A percentile compares a stretch with the other conserved stretches of the same genome.
Conservation (phyloP, 148 eudicot genomes). For the Chenopodium berlandieri region DNA sequence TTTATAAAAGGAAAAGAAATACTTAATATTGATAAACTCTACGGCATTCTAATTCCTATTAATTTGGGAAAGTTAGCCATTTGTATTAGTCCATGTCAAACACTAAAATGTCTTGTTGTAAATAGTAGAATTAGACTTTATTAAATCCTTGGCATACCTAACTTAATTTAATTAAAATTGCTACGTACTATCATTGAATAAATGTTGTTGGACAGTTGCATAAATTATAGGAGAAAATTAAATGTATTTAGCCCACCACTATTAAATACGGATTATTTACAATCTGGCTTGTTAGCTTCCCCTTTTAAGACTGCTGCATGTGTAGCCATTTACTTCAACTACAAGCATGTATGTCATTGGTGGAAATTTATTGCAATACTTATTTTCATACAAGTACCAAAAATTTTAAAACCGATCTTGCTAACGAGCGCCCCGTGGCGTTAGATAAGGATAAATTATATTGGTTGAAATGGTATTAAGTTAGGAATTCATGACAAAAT, state of each 20-base stretch:
- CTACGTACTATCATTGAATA: neutral
- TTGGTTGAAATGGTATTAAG: no score
- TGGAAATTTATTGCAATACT: neutral
- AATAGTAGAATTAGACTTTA: neutral
- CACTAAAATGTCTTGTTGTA: neutral
- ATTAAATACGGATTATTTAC: neutral
- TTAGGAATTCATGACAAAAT: no score
- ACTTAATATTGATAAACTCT: no score
- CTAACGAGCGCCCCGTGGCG: no score
- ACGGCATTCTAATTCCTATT: neutral
- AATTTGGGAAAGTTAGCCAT: neutral
- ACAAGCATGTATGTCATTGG: neutral
- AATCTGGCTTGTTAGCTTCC: constrained; percentile 8
- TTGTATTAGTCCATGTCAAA: neutral
- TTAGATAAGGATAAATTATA: no score
- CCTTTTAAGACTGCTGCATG: constrained; percentile 20
- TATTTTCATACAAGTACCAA: neutral
- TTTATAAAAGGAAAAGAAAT: constrained; percentile 5
- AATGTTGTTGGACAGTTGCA: constrained; percentile 17
- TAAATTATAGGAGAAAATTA: constrained; percentile 12
- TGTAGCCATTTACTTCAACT: constrained; percentile 14
- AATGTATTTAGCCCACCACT: neutral
- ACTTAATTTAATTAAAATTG: constrained; percentile 1
- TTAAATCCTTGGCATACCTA: neutral
- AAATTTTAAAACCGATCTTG: no score